Evolutionary conservation across 352 stramenopile genomes (phyloP).

Genomic region (Phytophthora melonis): DNA sequence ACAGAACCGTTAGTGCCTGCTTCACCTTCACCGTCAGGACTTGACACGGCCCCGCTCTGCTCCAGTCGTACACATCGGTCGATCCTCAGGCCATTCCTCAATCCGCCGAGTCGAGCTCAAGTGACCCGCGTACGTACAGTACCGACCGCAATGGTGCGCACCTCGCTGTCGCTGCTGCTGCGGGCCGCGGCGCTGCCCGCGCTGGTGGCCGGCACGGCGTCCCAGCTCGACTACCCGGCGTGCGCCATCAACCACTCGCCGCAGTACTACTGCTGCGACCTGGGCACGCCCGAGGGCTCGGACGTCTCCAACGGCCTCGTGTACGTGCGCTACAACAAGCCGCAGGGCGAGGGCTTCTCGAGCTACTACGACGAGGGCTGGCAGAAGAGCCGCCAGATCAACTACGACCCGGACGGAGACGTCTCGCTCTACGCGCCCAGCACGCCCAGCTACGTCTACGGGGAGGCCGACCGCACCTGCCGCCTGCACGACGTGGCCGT

Average conservation of each 20-base stretch:
- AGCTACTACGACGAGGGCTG: slow-evolving; percentile 77
- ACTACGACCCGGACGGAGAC: slow-evolving; percentile 57
- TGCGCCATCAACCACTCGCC: slow-evolving; percentile 70
- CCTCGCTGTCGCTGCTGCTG: slow-evolving; percentile 16
- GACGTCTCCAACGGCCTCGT: slow-evolving; percentile 46
- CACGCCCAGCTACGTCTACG: slow-evolving; percentile 69
- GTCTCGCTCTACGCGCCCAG: slow-evolving; percentile 69
- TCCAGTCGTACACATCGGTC: slow-evolving; percentile 7
- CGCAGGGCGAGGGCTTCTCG: slow-evolving; percentile 49
- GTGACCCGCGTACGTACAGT: neutral
- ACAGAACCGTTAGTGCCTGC: slow-evolving; percentile 5
- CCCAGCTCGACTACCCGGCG: slow-evolving; percentile 64
- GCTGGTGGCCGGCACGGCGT: slow-evolving; percentile 47
- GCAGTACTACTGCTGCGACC: slow-evolving; percentile 67
- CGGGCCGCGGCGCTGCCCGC: slow-evolving; percentile 28
- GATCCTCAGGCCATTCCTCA: slow-evolving; percentile 26
- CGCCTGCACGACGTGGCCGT: slow-evolving; percentile 50
- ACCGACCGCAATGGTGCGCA: slow-evolving; percentile 10
- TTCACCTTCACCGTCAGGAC: too few relatives aligned
- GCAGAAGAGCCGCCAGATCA: slow-evolving; percentile 68
- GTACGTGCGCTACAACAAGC: slow-evolving; percentile 73
- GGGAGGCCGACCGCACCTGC: slow-evolving; percentile 54
- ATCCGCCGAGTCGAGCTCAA: slow-evolving; percentile 32
- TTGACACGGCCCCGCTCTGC: slow-evolving; percentile 3
- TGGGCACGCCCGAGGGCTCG: slow-evolving; percentile 42